These are phyloP conservation scores for Diaporthe citriasiana DNA, from an alignment of 2,329 filamentous ascomycete genomes.

Conservation along the genomic window DNA sequence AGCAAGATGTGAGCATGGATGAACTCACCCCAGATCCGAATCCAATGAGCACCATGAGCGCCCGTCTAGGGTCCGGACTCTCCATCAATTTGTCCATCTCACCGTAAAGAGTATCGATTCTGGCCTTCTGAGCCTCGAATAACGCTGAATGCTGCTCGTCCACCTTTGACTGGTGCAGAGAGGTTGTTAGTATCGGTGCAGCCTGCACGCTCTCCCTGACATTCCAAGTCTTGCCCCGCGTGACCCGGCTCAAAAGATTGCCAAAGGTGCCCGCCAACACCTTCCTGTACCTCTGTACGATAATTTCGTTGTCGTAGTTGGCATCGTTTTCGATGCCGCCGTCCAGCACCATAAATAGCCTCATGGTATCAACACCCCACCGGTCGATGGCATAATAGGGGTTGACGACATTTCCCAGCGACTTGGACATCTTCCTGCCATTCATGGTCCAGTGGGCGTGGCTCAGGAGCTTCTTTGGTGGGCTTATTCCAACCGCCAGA, in stretches of 20 bases:
- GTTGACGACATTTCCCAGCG: slow-evolving; percentile 93
- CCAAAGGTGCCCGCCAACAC: slow-evolving; percentile 83
- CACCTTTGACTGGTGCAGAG: background rate
- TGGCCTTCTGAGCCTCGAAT: slow-evolving; percentile 29
- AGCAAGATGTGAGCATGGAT: slow-evolving; percentile 29
- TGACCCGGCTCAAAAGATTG: slow-evolving; percentile 82
- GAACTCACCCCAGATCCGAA: slow-evolving; percentile 69
- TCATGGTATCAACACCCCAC: slow-evolving; percentile 88
- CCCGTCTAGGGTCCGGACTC: slow-evolving; percentile 37
- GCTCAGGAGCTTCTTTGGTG: slow-evolving; percentile 84
- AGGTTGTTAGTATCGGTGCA: slow-evolving; percentile 41
- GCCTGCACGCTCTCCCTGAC: slow-evolving; percentile 69
- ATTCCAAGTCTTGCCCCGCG: slow-evolving; percentile 78
- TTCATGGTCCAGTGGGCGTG: slow-evolving; percentile 98
- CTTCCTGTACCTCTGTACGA: slow-evolving; percentile 84
- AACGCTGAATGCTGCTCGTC: slow-evolving; percentile 17
- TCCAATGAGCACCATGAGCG: slow-evolving; percentile 64
- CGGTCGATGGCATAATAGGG: slow-evolving; percentile 92
- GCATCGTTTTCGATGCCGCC: slow-evolving; percentile 84
- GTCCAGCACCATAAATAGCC: slow-evolving; percentile 88
- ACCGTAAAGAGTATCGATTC: background rate
- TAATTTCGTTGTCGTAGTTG: slow-evolving; percentile 84
- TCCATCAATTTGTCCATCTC: slow-evolving; percentile 36
- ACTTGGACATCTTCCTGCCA: slow-evolving; percentile 96
- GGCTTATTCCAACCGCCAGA: slow-evolving; percentile 85